phyloP scores from a whole-genome alignment of 768 basidiomycete species.

The Melanogaster broomeanus region DNA sequence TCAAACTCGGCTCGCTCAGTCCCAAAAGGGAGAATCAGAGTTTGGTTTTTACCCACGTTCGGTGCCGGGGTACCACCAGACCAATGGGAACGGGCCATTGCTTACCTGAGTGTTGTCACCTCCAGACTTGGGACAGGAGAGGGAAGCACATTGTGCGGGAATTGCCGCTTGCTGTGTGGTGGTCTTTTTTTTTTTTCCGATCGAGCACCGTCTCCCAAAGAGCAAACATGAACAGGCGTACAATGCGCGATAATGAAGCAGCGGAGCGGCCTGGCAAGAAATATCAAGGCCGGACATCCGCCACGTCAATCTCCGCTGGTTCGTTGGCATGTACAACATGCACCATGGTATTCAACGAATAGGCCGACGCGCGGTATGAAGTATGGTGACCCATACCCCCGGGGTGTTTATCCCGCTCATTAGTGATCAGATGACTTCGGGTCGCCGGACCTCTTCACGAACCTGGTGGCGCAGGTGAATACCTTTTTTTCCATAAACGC shows the following conservation, averaged over 20 bases:
- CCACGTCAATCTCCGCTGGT: neutral
- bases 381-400: neutral
- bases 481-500: too few relatives aligned
- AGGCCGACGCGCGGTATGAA: neutral
- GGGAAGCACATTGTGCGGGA: too few relatives aligned
- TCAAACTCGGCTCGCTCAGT: neutral
- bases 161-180: neutral
- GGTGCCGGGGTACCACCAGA: slow-evolving; percentile 6
- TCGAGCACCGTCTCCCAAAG: too few relatives aligned
- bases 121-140: too few relatives aligned
- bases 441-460: neutral
- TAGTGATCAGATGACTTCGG: slow-evolving; percentile 5
- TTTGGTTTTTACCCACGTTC: slow-evolving; percentile 6
- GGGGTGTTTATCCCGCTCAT: too few relatives aligned
- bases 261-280: neutral
- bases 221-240: neutral
- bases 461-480: neutral
- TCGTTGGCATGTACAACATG: neutral
- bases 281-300: neutral
- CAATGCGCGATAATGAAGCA: neutral
- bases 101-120: too few relatives aligned
- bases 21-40: neutral
- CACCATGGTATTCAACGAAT: neutral
- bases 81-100: too few relatives aligned
- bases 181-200: neutral